Base-by-base conservation (phyloP, 805 yeast genomes). In the Metschnikowia gelsemii region DNA sequence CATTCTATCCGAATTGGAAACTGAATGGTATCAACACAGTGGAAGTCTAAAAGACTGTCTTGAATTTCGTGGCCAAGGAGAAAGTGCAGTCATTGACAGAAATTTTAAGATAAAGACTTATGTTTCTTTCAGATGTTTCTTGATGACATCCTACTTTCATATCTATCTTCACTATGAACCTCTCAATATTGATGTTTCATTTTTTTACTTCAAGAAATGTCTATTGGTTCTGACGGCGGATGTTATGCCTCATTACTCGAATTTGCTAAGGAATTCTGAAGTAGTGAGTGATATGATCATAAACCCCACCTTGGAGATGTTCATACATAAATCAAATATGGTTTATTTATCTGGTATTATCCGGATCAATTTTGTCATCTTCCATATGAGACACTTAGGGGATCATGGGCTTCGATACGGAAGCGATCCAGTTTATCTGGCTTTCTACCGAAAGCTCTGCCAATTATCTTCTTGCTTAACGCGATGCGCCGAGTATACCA, bases 281-380 rank as follows among this genome's bases (percentile, higher is more conserved):
- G 52, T 52, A 2, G 48, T 47, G 8, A 52, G 53, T 35, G 60
- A 56, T 21, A 53, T 56, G 51, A 47, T 56, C n/a, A 50, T 53
- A 43, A 56, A 56, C 31, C 59, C 60, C 1, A 46, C 50, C 8
- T 29, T 56, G 16, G 44, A 46, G 12, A 41, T 46, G 35, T 45
- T 57, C 38, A 55, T 66, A 16, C 69, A 65, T 40, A 64, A 62
- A 44, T 43, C 64, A 6, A 63, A 61, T 43, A 62, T 58, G 46
- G 46, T 63, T 3, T 50, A 57, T 32, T 45, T 64, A 26, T 62
- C 69, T 1, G 52, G 62, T 5, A 56, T 65, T 7, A 53, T 64
- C 3, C 52, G 66, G 27, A 55, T 58, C 8, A 68, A 66, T 43
- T 61, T 59, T 29, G 38, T 51, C 3, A 59, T 66, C 14, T 57